phyloP scores from a whole-genome alignment of 2,329 filamentous ascomycete genomes.

The Orbilia quercus region DNA sequence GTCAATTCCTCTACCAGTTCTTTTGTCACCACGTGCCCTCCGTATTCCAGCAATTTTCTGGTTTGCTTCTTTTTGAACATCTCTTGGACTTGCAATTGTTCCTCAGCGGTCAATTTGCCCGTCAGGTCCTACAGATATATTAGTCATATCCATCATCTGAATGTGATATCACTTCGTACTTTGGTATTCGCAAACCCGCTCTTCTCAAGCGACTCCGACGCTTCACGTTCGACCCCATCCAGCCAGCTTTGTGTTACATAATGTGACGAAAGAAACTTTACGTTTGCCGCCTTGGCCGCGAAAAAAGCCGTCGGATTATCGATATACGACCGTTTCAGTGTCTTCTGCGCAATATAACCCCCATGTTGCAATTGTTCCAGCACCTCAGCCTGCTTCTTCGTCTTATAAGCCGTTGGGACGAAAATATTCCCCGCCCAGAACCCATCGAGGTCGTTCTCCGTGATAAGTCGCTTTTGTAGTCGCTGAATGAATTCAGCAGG shows the following conservation, averaged over 20 bases:
- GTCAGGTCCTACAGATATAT: conserved; percentile 20
- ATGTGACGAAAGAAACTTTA: conserved; percentile 6
- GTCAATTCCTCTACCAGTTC: conserved; percentile 25
- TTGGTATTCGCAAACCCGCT: conserved; percentile 13
- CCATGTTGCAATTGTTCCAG: conserved; percentile 6
- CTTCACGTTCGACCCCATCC: conserved; percentile 12
- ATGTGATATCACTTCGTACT: conserved; percentile 2
- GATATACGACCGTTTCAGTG: conserved; percentile 33
- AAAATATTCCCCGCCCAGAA: conserved; percentile 22
- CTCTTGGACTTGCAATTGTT: conserved; percentile 28
- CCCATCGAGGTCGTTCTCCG: conserved; percentile 22
- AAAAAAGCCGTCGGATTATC: conserved; percentile 31
- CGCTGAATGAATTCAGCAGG: conserved; percentile 14
- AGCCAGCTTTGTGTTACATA: conserved; percentile 36
- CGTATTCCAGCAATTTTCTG: conserved; percentile 32
- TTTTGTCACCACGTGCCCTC: conserved; percentile 20
- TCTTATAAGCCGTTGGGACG: conserved; percentile 32
- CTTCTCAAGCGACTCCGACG: conserved; percentile 18
- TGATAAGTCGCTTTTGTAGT: conserved; percentile 8
- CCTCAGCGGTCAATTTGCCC: conserved; percentile 18
- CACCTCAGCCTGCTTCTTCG: conserved; percentile 8
- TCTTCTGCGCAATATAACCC: conserved; percentile 21
- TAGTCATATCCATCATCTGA: neutral
- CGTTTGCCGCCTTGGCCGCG: neutral
- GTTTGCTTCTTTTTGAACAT: conserved; percentile 38